Conservation (phyloP, 441 rosid genomes). For the Melastoma candidum region DNA sequence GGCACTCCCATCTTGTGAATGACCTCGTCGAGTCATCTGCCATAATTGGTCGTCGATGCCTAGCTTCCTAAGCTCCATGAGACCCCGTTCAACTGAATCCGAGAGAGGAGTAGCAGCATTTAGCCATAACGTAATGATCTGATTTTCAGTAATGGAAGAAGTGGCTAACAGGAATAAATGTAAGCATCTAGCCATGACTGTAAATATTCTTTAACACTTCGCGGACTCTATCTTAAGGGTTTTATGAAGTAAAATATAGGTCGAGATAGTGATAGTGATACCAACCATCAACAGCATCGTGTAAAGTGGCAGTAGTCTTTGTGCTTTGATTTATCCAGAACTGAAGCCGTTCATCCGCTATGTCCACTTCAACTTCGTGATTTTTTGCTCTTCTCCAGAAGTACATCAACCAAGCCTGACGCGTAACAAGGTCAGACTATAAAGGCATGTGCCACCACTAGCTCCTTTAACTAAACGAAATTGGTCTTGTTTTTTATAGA, state of each 20-base stretch:
- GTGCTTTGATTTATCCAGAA: conserved; percentile 40
- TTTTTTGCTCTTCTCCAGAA: conserved; percentile 63
- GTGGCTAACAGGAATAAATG: no score
- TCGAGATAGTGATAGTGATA: conserved; percentile 3
- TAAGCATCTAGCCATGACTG: no score
- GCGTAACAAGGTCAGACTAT: background rate
- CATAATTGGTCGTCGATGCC: conserved; percentile 25
- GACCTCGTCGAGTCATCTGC: conserved; percentile 56
- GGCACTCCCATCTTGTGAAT: conserved; percentile 25
- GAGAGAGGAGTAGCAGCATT: background rate
- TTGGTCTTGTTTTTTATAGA: background rate
- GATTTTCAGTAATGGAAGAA: no score
- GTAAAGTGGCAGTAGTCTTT: conserved; percentile 21
- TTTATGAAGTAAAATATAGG: background rate
- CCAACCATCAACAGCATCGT: conserved; percentile 79
- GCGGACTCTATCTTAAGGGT: no score
- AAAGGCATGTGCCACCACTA: background rate
- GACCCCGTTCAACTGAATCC: conserved; percentile 73
- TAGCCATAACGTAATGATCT: background rate
- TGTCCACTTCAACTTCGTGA: conserved; percentile 60
- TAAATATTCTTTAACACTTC: no score
- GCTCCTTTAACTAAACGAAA: background rate
- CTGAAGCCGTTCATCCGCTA: conserved; percentile 59
- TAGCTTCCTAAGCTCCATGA: conserved; percentile 66
- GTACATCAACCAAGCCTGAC: conserved; percentile 57